A percentile compares a stretch with the other conserved stretches of the same genome.
Evolutionary conservation across 192 early-diverging fungal species (phyloP).

Genomic region (Backusella australiensis): DNA sequence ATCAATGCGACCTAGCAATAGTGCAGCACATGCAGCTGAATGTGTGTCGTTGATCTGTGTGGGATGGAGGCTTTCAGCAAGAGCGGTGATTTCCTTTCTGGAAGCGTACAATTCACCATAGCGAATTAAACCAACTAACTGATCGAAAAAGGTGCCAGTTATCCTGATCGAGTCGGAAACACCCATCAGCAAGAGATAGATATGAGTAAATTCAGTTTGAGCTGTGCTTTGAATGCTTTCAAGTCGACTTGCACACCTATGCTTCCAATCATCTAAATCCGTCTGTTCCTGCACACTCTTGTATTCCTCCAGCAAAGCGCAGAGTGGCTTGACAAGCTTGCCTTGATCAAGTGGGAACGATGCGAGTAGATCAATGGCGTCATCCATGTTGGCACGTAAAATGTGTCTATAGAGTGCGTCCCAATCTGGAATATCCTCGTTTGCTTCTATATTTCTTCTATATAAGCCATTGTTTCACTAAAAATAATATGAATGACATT

Average conservation of each 20-base stretch:
- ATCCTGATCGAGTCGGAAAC: not conserved
- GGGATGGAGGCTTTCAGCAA: not conserved
- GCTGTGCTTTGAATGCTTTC: not conserved
- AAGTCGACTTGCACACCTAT: not conserved
- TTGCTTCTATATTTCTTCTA: not conserved
- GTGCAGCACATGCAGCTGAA: not conserved
- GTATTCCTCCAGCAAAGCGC: not conserved
- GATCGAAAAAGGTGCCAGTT: not conserved
- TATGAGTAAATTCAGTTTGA: not conserved
- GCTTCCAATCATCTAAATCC: not conserved
- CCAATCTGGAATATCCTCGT: not conserved
- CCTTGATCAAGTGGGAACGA: not conserved
- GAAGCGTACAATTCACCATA: not conserved
- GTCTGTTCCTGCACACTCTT: not conserved
- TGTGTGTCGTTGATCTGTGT: not conserved
- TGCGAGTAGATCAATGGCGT: not conserved
- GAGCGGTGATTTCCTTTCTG: not conserved
- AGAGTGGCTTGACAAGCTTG: not conserved
- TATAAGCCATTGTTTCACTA: not conserved
- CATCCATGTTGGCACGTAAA: conserved; percentile 1
- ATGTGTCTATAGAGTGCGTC: not conserved
- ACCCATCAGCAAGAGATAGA: not conserved
- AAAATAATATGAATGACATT: not conserved
- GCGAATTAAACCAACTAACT: not conserved
- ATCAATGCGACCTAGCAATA: not conserved